Evolutionary conservation across 163 green algal species (phyloP).

Genomic region (Volvox carteri): DNA sequence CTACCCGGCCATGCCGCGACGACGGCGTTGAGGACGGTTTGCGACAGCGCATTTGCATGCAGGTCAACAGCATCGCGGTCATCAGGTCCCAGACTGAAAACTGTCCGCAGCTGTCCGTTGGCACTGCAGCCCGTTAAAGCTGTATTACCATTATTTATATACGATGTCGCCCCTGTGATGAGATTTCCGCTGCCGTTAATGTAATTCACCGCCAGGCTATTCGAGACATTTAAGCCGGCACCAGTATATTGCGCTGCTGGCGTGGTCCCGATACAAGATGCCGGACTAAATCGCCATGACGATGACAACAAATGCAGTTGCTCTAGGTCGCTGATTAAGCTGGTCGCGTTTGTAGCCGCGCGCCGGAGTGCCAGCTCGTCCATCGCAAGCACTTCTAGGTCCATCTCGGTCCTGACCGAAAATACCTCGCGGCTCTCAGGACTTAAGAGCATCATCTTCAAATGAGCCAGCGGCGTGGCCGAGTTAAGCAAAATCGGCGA

Average conservation of each 20-base stretch:
- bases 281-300: not conserved
- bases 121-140: not conserved
- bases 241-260: not conserved
- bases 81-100: not conserved
- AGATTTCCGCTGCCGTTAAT: not conserved
- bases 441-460: slow-evolving; percentile 1
- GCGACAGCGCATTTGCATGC: not conserved
- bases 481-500: slow-evolving; percentile 6
- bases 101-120: not conserved
- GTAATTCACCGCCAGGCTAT: not conserved
- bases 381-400: slow-evolving; percentile 10
- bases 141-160: not conserved
- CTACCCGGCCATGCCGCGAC: slow-evolving; percentile 4
- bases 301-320: not conserved
- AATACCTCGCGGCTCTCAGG: slow-evolving; percentile 10
- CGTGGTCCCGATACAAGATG: not conserved
- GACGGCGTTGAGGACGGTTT: not conserved
- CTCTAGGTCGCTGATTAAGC: not conserved
- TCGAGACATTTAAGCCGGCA: not conserved
- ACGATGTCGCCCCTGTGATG: not conserved
- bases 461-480: not conserved
- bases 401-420: not conserved
- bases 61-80: not conserved
- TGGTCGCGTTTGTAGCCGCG: not conserved
- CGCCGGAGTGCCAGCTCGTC: slow-evolving; percentile 27